Evolutionary conservation across 208 protist species (phyloP).

Genomic region (Zelonia costaricensis): DNA sequence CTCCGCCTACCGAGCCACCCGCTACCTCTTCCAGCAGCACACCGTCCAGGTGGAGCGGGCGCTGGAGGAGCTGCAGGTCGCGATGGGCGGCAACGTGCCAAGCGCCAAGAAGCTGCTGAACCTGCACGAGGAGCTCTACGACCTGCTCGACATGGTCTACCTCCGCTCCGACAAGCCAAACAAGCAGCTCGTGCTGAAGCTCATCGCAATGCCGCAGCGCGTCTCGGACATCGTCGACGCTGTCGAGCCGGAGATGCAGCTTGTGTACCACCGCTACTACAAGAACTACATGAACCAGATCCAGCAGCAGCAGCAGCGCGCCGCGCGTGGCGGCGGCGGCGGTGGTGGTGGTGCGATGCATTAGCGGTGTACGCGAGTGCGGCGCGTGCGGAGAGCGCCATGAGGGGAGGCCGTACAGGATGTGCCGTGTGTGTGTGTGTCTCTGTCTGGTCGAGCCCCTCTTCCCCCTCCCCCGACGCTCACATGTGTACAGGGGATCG

Average conservation of each 20-base stretch:
- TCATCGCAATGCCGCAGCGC: constrained; percentile 77
- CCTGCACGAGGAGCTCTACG: constrained; percentile 81
- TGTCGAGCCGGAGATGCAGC: constrained; percentile 79
- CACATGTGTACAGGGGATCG: no score
- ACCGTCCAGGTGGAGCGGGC: constrained; percentile 76
- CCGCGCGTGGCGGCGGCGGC: constrained; percentile 8
- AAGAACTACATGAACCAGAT: constrained; percentile 64
- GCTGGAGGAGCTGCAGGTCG: constrained; percentile 64
- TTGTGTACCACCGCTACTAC: constrained; percentile 69
- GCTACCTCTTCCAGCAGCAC: constrained; percentile 87
- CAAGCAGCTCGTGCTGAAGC: constrained; percentile 57
- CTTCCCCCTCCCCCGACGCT: no score
- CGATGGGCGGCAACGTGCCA: constrained; percentile 59
- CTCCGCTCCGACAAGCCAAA: constrained; percentile 60
- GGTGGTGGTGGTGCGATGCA: neutral
- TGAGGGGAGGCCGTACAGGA: no score
- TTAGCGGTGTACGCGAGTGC: neutral
- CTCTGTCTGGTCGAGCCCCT: no score
- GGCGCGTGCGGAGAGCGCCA: no score
- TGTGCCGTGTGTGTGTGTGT: no score
- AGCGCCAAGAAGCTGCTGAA: constrained; percentile 80
- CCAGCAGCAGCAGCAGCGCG: constrained; percentile 33
- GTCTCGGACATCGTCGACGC: constrained; percentile 71
- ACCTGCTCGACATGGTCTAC: constrained; percentile 79
- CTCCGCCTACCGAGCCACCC: constrained; percentile 70